A percentile compares a stretch with the other conserved stretches of the same genome.
Conservation (phyloP, 257 asterid species). For the Solanum piurae region DNA sequence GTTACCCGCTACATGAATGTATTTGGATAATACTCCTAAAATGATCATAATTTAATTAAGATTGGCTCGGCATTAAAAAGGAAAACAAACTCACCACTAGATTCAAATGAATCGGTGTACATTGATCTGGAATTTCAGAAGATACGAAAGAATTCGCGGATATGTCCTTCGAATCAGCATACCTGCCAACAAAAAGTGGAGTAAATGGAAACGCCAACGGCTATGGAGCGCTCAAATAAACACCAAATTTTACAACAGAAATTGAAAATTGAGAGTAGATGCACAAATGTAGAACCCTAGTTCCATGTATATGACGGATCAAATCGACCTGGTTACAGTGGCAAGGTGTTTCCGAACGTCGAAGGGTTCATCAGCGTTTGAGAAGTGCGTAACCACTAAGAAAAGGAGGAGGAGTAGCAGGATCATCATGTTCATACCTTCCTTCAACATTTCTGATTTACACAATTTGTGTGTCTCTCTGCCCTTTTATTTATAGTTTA, state of each 20-base stretch:
- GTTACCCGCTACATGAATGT: not conserved
- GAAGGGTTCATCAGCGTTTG: conserved; percentile 33
- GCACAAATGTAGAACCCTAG: not conserved
- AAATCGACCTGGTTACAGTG: conserved; percentile 60
- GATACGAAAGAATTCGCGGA: conserved; percentile 36
- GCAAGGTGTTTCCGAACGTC: conserved; percentile 78
- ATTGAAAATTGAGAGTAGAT: not conserved
- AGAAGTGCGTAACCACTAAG: not conserved
- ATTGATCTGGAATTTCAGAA: conserved; percentile 50
- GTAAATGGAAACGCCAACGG: not conserved
- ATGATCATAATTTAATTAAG: not conserved
- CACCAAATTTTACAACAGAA: not conserved
- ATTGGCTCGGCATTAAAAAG: not conserved
- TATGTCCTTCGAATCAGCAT: conserved; percentile 45
- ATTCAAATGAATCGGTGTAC: conserved; percentile 78
- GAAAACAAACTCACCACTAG: conserved; percentile 68
- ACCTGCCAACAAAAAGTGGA: conserved; percentile 35
- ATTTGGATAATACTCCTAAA: not conserved
- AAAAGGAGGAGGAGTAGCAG: not conserved
- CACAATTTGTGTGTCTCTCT: not conserved
- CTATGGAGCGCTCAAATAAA: not conserved
- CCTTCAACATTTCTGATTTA: not conserved
- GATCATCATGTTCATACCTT: conserved; percentile 16
- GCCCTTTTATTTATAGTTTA: not conserved
- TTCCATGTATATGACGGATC: not conserved